Evolutionary conservation across 2,329 filamentous ascomycete genomes (phyloP).

Genomic region (Fusarium brevicatenulatum): DNA sequence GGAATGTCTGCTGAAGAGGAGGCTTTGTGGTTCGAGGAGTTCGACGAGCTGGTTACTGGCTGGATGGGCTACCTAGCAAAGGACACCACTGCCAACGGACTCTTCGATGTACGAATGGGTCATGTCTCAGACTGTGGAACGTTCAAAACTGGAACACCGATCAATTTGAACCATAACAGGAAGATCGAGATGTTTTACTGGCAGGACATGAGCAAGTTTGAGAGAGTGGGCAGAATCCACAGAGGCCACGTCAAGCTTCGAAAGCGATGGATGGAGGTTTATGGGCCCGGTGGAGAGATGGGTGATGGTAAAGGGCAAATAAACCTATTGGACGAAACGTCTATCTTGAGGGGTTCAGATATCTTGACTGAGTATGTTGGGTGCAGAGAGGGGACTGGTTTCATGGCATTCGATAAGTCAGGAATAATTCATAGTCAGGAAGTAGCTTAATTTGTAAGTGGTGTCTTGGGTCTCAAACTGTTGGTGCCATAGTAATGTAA

Average conservation of each 20-base stretch:
- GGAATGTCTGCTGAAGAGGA: neutral
- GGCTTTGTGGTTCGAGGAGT: neutral
- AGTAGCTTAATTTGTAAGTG: neutral
- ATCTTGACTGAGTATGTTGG: neutral
- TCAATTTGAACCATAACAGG: neutral
- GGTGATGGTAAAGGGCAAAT: neutral
- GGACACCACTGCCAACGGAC: neutral
- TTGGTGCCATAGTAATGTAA: too few species aligned
- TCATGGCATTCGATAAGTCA: neutral
- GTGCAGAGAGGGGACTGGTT: neutral
- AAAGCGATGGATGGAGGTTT: neutral
- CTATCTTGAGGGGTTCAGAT: neutral
- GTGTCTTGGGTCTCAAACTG: too few species aligned
- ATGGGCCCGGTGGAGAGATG: neutral
- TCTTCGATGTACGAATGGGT: neutral
- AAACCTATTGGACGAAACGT: neutral
- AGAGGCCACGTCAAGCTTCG: neutral
- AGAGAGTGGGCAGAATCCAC: neutral
- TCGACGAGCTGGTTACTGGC: neutral
- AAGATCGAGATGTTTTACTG: neutral
- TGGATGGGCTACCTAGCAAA: neutral
- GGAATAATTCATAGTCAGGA: neutral
- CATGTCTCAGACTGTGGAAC: neutral
- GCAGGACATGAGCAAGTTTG: neutral
- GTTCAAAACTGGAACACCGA: neutral